Percentiles rank a stretch among this genome's conserved stretches.
Evolutionary conservation across 768 basidiomycete genomes (phyloP).

Genomic region (Tephrocybe sp.): DNA sequence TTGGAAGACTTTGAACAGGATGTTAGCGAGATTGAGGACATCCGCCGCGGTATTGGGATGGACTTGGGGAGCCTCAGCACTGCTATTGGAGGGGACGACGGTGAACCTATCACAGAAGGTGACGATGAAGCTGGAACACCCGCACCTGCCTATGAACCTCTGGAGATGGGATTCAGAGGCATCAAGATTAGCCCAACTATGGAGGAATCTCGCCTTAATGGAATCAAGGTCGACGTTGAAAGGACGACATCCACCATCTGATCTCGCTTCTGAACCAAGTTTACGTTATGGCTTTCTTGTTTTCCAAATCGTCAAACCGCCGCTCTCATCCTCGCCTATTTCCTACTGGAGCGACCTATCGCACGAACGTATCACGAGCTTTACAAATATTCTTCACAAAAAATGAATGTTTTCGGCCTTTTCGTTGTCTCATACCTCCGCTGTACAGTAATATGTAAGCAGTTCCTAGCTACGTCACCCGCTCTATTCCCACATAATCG

Average conservation of each 20-base stretch:
- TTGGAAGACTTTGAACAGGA: conserved; percentile 49
- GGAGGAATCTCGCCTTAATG: conserved; percentile 30
- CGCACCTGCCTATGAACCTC: conserved; percentile 50
- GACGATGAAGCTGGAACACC: conserved; percentile 44
- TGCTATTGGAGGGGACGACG: conserved; percentile 49
- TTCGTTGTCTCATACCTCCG: conserved; percentile 2
- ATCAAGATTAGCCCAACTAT: conserved; percentile 24
- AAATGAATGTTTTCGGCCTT: too few species aligned
- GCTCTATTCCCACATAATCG: conserved; percentile 4
- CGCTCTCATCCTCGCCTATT: conserved; percentile 1
- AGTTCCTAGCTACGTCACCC: conserved; percentile 1
- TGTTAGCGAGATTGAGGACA: conserved; percentile 56
- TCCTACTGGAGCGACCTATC: conserved; percentile 5
- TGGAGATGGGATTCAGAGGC: conserved; percentile 47
- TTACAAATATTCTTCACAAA: conserved; percentile 11
- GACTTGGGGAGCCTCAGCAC: conserved; percentile 49
- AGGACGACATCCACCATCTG: conserved; percentile 53
- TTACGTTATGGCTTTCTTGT: conserved; percentile 11
- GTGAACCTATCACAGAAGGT: conserved; percentile 45
- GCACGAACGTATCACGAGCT: conserved; percentile 2
- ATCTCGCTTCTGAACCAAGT: conserved; percentile 9
- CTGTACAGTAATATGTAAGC: conserved; percentile 11
- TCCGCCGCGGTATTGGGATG: conserved; percentile 52
- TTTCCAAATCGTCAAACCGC: conserved; percentile 6
- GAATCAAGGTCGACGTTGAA: conserved; percentile 63